Conservation (phyloP, 345 rosid genomes). For the Microcos paniculata region DNA sequence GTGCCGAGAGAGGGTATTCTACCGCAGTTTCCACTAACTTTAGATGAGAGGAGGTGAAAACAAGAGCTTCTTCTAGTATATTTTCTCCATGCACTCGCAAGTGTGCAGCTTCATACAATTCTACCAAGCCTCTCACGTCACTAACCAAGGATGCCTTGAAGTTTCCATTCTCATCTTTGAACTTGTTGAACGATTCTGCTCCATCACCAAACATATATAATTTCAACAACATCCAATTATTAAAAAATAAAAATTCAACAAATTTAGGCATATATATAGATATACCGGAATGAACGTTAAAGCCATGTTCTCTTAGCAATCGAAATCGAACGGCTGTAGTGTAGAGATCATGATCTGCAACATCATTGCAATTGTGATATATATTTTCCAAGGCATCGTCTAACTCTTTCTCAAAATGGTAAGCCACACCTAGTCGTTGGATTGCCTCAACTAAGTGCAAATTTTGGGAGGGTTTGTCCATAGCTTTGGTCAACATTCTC, state of each 20-base stretch:
- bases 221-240: background rate
- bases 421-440: no score
- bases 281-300: no score
- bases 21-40: background rate
- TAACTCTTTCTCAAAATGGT: no score
- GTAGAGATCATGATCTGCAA: background rate
- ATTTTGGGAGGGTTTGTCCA: no score
- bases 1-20: background rate
- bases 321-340: background rate
- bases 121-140: slow-evolving; percentile 8
- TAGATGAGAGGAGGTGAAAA: slow-evolving; percentile 5
- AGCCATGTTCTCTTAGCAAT: no score
- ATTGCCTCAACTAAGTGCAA: no score
- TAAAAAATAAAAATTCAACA: no score
- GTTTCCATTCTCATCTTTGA: slow-evolving; percentile 15
- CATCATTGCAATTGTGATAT: background rate
- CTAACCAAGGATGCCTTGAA: slow-evolving; percentile 1
- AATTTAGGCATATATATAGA: no score
- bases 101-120: slow-evolving; percentile 19
- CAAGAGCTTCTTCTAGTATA: slow-evolving; percentile 13
- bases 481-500: no score
- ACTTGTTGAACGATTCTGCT: no score
- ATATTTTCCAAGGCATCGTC: no score
- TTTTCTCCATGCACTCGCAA: slow-evolving; percentile 24
- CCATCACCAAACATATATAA: background rate